Conservation (phyloP, 371 early-diverging fungal genomes). For the Apophysomyces sp. region DNA sequence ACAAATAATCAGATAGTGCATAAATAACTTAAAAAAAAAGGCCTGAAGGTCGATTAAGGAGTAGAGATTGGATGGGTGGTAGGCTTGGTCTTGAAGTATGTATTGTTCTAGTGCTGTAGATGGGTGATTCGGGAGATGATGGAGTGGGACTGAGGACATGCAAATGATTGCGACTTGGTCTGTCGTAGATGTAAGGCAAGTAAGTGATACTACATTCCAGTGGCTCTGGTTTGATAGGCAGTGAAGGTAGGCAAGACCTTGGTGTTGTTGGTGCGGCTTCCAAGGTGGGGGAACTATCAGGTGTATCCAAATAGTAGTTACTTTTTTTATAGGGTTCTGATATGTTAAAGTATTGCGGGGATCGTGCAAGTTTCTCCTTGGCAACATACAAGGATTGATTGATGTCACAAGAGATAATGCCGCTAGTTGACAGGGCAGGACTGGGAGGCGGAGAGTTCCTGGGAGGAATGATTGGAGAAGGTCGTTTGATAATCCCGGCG, state of each 20-base stretch:
- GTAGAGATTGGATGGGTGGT: slow-evolving; percentile 19
- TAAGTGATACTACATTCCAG: neutral
- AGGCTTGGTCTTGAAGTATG: slow-evolving; percentile 2
- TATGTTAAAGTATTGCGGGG: neutral
- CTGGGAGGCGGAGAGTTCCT: slow-evolving; percentile 7
- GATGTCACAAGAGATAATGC: slow-evolving; percentile 6
- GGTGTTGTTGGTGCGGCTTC: neutral
- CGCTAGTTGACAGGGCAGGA: slow-evolving; percentile 12
- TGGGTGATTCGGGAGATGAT: neutral
- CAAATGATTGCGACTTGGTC: neutral
- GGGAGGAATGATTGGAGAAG: slow-evolving; percentile 2
- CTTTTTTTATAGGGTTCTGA: neutral
- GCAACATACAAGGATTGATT: neutral
- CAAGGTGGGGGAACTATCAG: slow-evolving; percentile 5
- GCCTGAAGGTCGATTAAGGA: slow-evolving; percentile 2
- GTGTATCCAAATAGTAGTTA: neutral
- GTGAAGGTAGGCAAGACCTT: slow-evolving; percentile 4
- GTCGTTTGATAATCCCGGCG: slow-evolving; percentile 4
- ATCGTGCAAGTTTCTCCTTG: neutral
- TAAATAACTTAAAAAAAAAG: neutral
- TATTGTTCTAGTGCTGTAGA: neutral
- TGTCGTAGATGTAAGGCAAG: neutral
- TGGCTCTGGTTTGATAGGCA: neutral
- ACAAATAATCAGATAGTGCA: neutral
- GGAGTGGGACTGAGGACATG: neutral